Conservation (phyloP, 2,329 filamentous ascomycete species). For the Diaporthe batatas region DNA sequence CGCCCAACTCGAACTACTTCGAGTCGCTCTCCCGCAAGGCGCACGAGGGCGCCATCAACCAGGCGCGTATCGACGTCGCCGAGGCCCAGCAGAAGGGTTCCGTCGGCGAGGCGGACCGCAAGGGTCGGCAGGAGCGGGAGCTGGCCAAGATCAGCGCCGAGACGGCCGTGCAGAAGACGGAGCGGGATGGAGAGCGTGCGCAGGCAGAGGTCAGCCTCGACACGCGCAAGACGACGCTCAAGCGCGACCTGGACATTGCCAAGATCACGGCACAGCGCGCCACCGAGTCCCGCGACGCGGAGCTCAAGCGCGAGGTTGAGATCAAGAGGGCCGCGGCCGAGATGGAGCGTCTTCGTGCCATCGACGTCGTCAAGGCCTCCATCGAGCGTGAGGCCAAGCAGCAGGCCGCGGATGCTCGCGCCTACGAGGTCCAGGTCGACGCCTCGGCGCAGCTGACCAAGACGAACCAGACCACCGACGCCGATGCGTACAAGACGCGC, state of each 20-base stretch:
- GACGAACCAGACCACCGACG: slow-evolving; percentile 63
- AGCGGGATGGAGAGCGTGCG: slow-evolving; percentile 83
- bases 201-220: slow-evolving; percentile 81
- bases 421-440: slow-evolving; percentile 75
- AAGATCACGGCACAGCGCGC: slow-evolving; percentile 80
- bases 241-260: slow-evolving; percentile 80
- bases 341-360: slow-evolving; percentile 82
- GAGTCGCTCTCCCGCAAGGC: slow-evolving; percentile 85
- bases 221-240: slow-evolving; percentile 78
- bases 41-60: slow-evolving; percentile 86
- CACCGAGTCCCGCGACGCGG: slow-evolving; percentile 82
- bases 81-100: slow-evolving; percentile 75
- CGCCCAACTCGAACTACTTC: slow-evolving; percentile 85
- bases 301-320: slow-evolving; percentile 84
- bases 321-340: slow-evolving; percentile 83
- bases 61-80: slow-evolving; percentile 77
- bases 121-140: slow-evolving; percentile 85
- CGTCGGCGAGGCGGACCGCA: slow-evolving; percentile 82
- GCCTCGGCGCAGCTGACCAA: slow-evolving; percentile 63
- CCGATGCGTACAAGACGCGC: slow-evolving; percentile 60
- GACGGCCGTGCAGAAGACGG: slow-evolving; percentile 75
- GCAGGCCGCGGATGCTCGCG: slow-evolving; percentile 74
- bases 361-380: slow-evolving; percentile 82
- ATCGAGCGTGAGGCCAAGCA: slow-evolving; percentile 77
- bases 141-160: slow-evolving; percentile 90